phyloP scores from a whole-genome alignment of 495 filamentous ascomycete species.

The Hyaloscypha bicolor region DNA sequence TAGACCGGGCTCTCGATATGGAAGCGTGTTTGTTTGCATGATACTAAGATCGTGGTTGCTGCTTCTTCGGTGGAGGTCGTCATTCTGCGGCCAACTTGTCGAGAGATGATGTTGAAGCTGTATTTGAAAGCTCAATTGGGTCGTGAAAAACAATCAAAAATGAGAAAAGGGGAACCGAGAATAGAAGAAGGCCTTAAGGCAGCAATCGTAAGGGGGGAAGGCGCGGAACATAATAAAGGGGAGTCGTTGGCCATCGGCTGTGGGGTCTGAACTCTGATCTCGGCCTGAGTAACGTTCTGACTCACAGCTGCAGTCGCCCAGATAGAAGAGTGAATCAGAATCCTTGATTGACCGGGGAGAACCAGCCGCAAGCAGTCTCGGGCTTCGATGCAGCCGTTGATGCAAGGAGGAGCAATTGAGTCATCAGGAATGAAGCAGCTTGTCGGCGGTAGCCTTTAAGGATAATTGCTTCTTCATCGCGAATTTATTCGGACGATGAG shows the following conservation, averaged over 20 bases:
- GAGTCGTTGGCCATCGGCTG: neutral
- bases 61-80: constrained; percentile 40
- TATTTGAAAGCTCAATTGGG: neutral
- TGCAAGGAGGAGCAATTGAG: too few relatives aligned
- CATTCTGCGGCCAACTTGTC: constrained; percentile 1
- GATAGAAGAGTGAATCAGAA: too few relatives aligned
- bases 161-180: neutral
- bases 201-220: neutral
- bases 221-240: neutral
- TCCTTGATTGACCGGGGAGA: too few relatives aligned
- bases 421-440: too few relatives aligned
- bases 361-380: too few relatives aligned
- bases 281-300: constrained; percentile 1
- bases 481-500: too few relatives aligned
- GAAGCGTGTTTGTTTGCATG: constrained; percentile 61
- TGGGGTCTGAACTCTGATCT: neutral
- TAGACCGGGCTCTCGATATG: constrained; percentile 55
- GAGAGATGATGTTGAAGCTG: neutral
- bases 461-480: too few relatives aligned
- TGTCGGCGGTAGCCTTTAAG: too few relatives aligned
- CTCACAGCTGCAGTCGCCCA: neutral
- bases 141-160: neutral
- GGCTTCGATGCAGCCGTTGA: too few relatives aligned
- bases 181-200: neutral
- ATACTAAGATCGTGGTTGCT: constrained; percentile 51